Base-by-base conservation (phyloP, 202 grass and related monocot genomes). In the Musa balbisiana region DNA sequence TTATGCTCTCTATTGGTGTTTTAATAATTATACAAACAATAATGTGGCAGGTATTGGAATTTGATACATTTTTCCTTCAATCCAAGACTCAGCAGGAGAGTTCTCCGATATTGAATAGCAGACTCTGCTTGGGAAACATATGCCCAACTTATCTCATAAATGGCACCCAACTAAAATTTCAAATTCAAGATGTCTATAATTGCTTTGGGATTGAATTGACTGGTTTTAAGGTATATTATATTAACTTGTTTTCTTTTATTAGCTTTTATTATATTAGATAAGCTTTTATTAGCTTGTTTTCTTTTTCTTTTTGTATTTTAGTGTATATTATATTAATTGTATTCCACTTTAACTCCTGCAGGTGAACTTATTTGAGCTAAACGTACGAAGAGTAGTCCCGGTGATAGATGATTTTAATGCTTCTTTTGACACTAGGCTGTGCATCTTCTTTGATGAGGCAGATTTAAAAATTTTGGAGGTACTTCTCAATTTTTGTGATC, bases 401-500 rank as follows among this genome's bases (percentile, higher is more conserved):
- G 87, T 86, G 51, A 60, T 98, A 49, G 72, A 87, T 64, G 86
- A 91, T 79, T 78, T 88, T 78, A 84, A 89, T 81, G 76, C 80
- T 74, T 93, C 84, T 23, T n/a, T 87, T 81, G 33, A 86, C 67
- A 71, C 89, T 78, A 65, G 79, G 66, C 49, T 83, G 23, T 98
- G 94, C 82, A 56, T 86, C 73, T 83, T 98, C 43, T 81, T 84
- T 62, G 90, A 93, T 75, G 94, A 98, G 88, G 84, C 90, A 70
- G 50, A 82, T 79, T 74, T 98, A 80, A 91, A 91, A 84, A 83
- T 91, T 50, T 82, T 93, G 23, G 88, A 98, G 94, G 94, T 98
- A 91, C 77, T 74, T 83, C 8, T 59, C 19, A 75, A 43, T 43
- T 75, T 1, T 59, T 56, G 16, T 75, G 54, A 59, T 64, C 49